A percentile compares a stretch with the other conserved stretches of the same genome.
Evolutionary conservation across 192 early-diverging fungal species (phyloP).

Genomic region (Coemansia furcata): DNA sequence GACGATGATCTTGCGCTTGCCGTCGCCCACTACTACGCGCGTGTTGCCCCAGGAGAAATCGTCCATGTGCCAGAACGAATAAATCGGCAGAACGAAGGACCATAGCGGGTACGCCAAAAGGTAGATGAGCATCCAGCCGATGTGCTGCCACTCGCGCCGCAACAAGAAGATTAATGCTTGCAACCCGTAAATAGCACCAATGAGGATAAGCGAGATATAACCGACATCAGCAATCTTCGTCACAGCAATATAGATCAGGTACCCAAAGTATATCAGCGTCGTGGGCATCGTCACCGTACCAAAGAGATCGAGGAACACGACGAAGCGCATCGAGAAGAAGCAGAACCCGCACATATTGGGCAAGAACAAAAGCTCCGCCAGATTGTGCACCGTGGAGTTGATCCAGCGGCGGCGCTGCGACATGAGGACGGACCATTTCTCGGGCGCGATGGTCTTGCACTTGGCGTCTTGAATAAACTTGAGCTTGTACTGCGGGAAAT

Average conservation of each 20-base stretch:
- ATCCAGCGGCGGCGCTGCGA: slow-evolving; percentile 99
- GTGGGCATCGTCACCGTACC: slow-evolving; percentile 77
- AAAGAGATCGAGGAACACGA: slow-evolving; percentile 93
- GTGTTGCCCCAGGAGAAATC: slow-evolving; percentile 99
- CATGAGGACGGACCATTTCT: slow-evolving; percentile 82
- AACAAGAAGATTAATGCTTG: slow-evolving; percentile 82
- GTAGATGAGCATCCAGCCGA: slow-evolving; percentile 86
- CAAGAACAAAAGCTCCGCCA: slow-evolving; percentile 84
- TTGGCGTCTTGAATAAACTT: slow-evolving; percentile 89
- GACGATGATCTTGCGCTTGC: slow-evolving; percentile 62
- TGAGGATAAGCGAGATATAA: slow-evolving; percentile 74
- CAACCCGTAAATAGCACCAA: slow-evolving; percentile 84
- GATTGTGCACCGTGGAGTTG: slow-evolving; percentile 97
- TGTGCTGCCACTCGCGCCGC: slow-evolving; percentile 75
- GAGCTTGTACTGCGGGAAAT: slow-evolving; percentile 94
- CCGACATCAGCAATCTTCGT: slow-evolving; percentile 67
- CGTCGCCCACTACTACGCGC: slow-evolving; percentile 72
- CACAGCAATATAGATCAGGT: slow-evolving; percentile 75
- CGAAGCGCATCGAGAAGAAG: slow-evolving; percentile 98
- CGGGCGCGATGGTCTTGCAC: slow-evolving; percentile 89
- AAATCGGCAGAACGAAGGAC: slow-evolving; percentile 86
- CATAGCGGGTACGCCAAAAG: slow-evolving; percentile 89
- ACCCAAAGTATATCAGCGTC: slow-evolving; percentile 78
- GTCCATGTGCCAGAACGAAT: slow-evolving; percentile 98
- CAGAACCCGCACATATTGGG: slow-evolving; percentile 93